Conservation (phyloP, 257 asterid genomes). For the Nicotiana attenuata region DNA sequence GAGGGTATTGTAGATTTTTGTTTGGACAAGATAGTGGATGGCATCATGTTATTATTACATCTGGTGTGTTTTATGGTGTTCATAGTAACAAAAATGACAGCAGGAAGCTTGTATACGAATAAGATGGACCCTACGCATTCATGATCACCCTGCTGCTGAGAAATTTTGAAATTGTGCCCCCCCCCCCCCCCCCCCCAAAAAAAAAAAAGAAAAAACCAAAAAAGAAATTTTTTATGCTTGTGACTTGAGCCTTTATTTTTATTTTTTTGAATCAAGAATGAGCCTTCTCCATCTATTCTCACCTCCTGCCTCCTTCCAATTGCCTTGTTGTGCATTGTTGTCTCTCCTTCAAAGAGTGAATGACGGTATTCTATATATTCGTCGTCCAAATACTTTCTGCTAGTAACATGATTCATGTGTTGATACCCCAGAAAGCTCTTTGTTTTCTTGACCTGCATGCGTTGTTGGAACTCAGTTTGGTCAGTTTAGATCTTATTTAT, state of each 20-base stretch:
- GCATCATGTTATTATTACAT: neutral
- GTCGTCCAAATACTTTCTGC: neutral
- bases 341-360: neutral
- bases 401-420: neutral
- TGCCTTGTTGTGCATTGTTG: neutral
- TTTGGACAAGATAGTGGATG: neutral
- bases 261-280: too few relatives aligned
- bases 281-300: neutral
- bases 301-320: neutral
- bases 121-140: neutral
- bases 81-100: neutral
- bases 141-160: neutral
- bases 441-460: neutral
- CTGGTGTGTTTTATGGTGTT: neutral
- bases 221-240: neutral
- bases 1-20: neutral
- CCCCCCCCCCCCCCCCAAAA: neutral
- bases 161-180: too few relatives aligned
- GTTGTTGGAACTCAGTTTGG: neutral
- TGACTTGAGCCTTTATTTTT: neutral
- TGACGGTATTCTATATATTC: too few relatives aligned
- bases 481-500: too few relatives aligned
- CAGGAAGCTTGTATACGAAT: neutral
- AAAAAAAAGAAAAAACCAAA: neutral
- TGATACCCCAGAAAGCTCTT: neutral